Percentiles rank a stretch among this genome's conserved stretches.
These are phyloP conservation scores for Shiraia sp. DNA, from an alignment of 2,329 filamentous ascomycete species.

Conservation along the genomic window DNA sequence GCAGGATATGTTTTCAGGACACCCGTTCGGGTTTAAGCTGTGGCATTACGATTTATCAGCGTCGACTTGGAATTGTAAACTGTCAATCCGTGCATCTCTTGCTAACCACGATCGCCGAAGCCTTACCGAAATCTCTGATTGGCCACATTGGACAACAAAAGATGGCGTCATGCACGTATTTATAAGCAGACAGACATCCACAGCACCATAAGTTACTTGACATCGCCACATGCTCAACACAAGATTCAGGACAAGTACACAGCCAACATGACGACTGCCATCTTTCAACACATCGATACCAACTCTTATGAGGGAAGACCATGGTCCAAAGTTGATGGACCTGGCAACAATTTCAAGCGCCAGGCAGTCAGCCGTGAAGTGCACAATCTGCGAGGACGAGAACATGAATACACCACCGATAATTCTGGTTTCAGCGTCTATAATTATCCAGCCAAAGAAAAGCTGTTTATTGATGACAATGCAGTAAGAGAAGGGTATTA, in stretches of 20 bases:
- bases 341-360: conserved; percentile 58
- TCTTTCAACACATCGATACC: conserved; percentile 65
- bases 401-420: conserved; percentile 59
- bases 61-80: too few species aligned
- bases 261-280: conserved; percentile 59
- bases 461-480: conserved; percentile 59
- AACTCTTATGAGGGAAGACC: conserved; percentile 57
- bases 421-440: conserved; percentile 63
- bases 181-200: conserved; percentile 24
- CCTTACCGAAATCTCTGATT: conserved; percentile 14
- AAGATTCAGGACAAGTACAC: too few species aligned
- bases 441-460: conserved; percentile 57
- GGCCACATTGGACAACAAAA: conserved; percentile 14
- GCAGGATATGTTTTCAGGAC: too few species aligned
- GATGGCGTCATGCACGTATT: conserved; percentile 29
- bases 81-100: too few species aligned
- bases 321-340: conserved; percentile 68
- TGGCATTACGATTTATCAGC: too few species aligned
- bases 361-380: conserved; percentile 54
- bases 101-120: too few species aligned
- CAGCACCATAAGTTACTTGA: conserved; percentile 1
- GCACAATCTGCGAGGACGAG: conserved; percentile 58
- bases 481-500: conserved; percentile 64
- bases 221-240: background rate
- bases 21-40: too few species aligned